Conservation (phyloP, 2,329 filamentous ascomycete species). For the Dendryphion nanum region DNA sequence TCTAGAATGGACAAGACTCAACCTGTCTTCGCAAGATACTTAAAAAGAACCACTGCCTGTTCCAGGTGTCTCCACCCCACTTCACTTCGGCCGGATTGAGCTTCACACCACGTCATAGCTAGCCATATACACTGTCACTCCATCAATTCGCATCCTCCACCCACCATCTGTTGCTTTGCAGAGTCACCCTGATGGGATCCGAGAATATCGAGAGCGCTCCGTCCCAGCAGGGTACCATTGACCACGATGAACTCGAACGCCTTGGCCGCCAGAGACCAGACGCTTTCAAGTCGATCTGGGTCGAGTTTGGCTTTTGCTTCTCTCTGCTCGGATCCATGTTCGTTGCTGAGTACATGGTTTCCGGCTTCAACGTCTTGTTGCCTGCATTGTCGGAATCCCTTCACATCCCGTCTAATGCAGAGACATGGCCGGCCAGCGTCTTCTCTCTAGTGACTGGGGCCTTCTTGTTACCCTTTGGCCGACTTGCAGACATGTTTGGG, state of each 20-base stretch:
- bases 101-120: no score
- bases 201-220: neutral
- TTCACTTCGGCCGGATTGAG: no score
- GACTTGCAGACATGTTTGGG: constrained; percentile 61
- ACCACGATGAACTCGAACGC: constrained; percentile 50
- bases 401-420: constrained; percentile 64
- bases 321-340: constrained; percentile 63
- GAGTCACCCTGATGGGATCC: neutral
- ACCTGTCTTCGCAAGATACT: no score
- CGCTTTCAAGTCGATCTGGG: constrained; percentile 51
- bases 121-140: neutral
- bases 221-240: constrained; percentile 11
- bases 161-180: no score
- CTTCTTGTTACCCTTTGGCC: constrained; percentile 50
- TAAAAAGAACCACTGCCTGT: no score
- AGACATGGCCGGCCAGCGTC: constrained; percentile 44
- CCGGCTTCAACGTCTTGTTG: constrained; percentile 69
- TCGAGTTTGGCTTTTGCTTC: constrained; percentile 64
- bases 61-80: no score
- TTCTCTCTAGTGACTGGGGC: constrained; percentile 39
- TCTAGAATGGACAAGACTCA: no score
- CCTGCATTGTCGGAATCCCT: constrained; percentile 63
- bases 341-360: constrained; percentile 71
- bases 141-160: neutral
- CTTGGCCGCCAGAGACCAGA: constrained; percentile 63